Evolutionary conservation across 1,284 basidiomycete genomes (phyloP).

Genomic region (Apiotrichum mycotoxinovorans): DNA sequence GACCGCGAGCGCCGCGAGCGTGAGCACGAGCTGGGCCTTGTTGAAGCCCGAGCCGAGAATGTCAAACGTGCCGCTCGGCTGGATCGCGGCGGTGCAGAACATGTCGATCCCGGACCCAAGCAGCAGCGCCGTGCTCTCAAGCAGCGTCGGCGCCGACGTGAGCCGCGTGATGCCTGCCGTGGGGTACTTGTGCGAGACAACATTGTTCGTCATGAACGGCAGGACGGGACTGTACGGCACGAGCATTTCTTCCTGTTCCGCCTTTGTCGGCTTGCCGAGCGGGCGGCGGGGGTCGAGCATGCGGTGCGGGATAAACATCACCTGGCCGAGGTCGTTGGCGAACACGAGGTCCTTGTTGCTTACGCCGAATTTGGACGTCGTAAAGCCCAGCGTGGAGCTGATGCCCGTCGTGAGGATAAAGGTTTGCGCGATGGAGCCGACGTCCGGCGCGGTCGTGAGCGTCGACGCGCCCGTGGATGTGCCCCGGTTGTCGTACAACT

Average conservation of each 20-base stretch:
- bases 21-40: conserved; percentile 84
- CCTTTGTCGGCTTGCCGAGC: conserved; percentile 66
- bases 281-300: conserved; percentile 82
- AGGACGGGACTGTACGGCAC: conserved; percentile 78
- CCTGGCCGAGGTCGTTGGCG: conserved; percentile 68
- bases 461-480: conserved; percentile 67
- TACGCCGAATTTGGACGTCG: conserved; percentile 82
- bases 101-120: conserved; percentile 82
- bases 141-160: conserved; percentile 70
- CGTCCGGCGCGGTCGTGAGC: conserved; percentile 56
- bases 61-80: conserved; percentile 89
- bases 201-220: conserved; percentile 66
- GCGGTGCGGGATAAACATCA: conserved; percentile 70
- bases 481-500: conserved; percentile 79
- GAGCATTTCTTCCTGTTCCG: conserved; percentile 81
- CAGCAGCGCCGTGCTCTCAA: conserved; percentile 89
- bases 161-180: conserved; percentile 65
- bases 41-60: conserved; percentile 89
- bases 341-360: conserved; percentile 80
- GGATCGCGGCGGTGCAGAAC: conserved; percentile 69
- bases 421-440: conserved; percentile 64
- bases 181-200: conserved; percentile 56
- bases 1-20: conserved; percentile 65
- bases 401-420: conserved; percentile 64
- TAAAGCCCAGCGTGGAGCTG: conserved; percentile 67